Evolutionary conservation across 73 alveolate genomes (phyloP).

Genomic region (Stentor roeselii): DNA sequence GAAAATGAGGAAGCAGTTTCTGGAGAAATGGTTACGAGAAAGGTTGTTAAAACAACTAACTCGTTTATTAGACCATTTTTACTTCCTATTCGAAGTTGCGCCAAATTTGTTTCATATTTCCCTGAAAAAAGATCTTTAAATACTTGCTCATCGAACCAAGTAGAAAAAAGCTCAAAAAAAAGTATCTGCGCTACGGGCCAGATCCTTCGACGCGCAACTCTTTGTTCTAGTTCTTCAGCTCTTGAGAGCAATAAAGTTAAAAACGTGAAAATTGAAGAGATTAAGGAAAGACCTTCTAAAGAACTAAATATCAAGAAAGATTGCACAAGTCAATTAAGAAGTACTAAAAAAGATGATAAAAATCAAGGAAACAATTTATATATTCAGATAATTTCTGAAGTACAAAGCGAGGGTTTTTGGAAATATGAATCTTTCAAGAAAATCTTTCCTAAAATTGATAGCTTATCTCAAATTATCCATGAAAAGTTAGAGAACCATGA

Average conservation of each 20-base stretch:
- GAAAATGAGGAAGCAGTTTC: neutral
- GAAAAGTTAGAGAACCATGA: too few relatives aligned
- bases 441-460: neutral
- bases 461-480: too few relatives aligned
- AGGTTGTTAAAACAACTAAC: neutral
- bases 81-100: neutral
- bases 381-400: neutral
- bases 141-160: neutral
- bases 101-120: neutral
- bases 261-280: neutral
- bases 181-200: too few relatives aligned
- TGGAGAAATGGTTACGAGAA: constrained; percentile 3
- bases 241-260: neutral
- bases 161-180: neutral
- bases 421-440: neutral
- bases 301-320: neutral
- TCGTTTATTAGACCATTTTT: neutral
- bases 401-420: constrained; percentile 8
- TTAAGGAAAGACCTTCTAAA: neutral
- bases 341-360: neutral
- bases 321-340: neutral
- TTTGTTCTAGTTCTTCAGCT: neutral
- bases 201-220: too few relatives aligned
- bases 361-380: neutral
- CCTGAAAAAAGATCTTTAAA: neutral